Evolutionary conservation across 2,329 filamentous ascomycete species (phyloP).

Genomic region (Dactylellina haptotyla): DNA sequence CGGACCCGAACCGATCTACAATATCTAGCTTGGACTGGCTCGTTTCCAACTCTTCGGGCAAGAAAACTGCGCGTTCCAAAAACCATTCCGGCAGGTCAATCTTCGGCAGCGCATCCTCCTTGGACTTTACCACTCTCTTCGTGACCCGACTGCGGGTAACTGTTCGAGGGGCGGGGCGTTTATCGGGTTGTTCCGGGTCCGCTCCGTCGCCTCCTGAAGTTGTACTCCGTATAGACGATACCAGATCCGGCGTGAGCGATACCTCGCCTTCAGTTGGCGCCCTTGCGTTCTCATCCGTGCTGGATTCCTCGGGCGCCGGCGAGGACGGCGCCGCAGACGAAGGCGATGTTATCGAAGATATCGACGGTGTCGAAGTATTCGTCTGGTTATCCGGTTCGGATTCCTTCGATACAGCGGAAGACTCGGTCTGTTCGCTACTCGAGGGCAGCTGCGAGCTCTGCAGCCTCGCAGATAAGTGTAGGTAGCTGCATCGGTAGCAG

Average conservation of each 20-base stretch:
- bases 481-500: slow-evolving; percentile 60
- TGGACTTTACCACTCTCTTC: slow-evolving; percentile 32
- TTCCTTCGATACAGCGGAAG: slow-evolving; percentile 16
- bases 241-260: slow-evolving; percentile 18
- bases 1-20: slow-evolving; percentile 54
- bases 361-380: not conserved
- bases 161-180: slow-evolving; percentile 35
- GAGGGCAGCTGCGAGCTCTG: slow-evolving; percentile 29
- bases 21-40: slow-evolving; percentile 42
- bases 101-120: slow-evolving; percentile 57
- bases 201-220: slow-evolving; percentile 57
- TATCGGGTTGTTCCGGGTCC: slow-evolving; percentile 56
- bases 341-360: not conserved
- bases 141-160: slow-evolving; percentile 18
- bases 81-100: slow-evolving; percentile 70
- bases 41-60: slow-evolving; percentile 60
- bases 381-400: not conserved
- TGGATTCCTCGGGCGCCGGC: slow-evolving; percentile 30
- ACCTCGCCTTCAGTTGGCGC: slow-evolving; percentile 18
- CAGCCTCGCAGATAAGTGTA: slow-evolving; percentile 46
- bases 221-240: slow-evolving; percentile 14
- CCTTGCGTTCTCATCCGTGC: slow-evolving; percentile 16
- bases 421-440: slow-evolving; percentile 15
- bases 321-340: slow-evolving; percentile 1
- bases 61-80: slow-evolving; percentile 65